Conservation (phyloP, 2,329 filamentous ascomycete species). For the Monilinia fructigena region DNA sequence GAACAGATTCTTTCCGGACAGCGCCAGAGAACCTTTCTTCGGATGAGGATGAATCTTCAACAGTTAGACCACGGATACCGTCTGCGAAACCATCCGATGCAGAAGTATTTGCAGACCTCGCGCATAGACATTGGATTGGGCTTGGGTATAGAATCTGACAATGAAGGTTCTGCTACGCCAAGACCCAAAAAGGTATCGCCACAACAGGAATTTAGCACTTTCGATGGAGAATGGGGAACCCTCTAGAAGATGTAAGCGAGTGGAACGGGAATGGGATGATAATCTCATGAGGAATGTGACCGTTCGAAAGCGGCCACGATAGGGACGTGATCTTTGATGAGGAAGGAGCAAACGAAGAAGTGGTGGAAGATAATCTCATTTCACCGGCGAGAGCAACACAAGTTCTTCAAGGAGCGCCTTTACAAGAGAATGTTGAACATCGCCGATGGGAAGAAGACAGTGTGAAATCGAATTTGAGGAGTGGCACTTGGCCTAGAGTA, state of each 20-base stretch:
- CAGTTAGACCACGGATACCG: constrained; percentile 41
- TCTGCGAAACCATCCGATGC: constrained; percentile 32
- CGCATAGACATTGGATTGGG: constrained; percentile 39
- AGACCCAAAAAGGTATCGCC: constrained; percentile 40
- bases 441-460: constrained; percentile 32
- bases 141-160: constrained; percentile 44
- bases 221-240: constrained; percentile 59
- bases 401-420: constrained; percentile 37
- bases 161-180: constrained; percentile 39
- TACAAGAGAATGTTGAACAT: constrained; percentile 35
- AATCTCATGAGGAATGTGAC: constrained; percentile 54
- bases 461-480: not conserved
- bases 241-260: constrained; percentile 44
- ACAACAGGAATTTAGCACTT: constrained; percentile 52
- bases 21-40: constrained; percentile 66
- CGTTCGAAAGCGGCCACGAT: constrained; percentile 46
- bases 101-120: constrained; percentile 25
- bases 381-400: constrained; percentile 54
- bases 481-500: constrained; percentile 25
- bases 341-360: constrained; percentile 42
- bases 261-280: constrained; percentile 55
- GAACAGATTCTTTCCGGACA: constrained; percentile 68
- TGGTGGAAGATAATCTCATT: constrained; percentile 50
- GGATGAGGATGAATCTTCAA: constrained; percentile 51
- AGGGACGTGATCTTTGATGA: constrained; percentile 30